Evolutionary conservation across 805 yeast genomes (phyloP).

Genomic region (Candida khao-thaluensis): DNA sequence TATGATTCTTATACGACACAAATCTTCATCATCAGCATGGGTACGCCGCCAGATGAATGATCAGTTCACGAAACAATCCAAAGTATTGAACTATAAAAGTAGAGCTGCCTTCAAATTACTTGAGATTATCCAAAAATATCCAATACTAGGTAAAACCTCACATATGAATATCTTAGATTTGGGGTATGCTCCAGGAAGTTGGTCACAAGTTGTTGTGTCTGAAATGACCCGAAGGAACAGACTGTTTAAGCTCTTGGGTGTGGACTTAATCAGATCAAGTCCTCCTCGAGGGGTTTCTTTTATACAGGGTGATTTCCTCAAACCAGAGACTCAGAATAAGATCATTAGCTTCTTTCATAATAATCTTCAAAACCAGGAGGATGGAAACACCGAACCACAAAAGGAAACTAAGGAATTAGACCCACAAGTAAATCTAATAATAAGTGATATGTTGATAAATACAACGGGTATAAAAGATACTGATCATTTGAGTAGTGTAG

Average conservation of each 20-base stretch:
- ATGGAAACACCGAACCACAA: slow-evolving; percentile 3
- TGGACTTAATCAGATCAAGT: slow-evolving; percentile 46
- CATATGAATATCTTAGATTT: slow-evolving; percentile 69
- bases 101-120: slow-evolving; percentile 88
- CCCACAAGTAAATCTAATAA: slow-evolving; percentile 38
- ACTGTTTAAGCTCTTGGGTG: slow-evolving; percentile 66
- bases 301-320: slow-evolving; percentile 41
- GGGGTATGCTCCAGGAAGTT: slow-evolving; percentile 93
- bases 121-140: slow-evolving; percentile 67
- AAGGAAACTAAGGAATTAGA: neutral
- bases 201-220: slow-evolving; percentile 82
- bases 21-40: slow-evolving; percentile 68
- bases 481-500: slow-evolving; percentile 86
- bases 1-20: slow-evolving; percentile 9
- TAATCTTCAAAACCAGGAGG: too few relatives aligned
- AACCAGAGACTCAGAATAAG: slow-evolving; percentile 51
- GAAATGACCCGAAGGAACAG: slow-evolving; percentile 20
- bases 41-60: slow-evolving; percentile 67
- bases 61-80: slow-evolving; percentile 64
- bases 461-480: slow-evolving; percentile 78
- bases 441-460: slow-evolving; percentile 89
- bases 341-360: slow-evolving; percentile 50
- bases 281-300: slow-evolving; percentile 40
- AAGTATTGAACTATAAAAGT: slow-evolving; percentile 60
- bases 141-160: slow-evolving; percentile 51